Percentiles rank a stretch among this genome's conserved stretches.
phyloP scores from a whole-genome alignment of 495 filamentous ascomycete species.

The Alectoria sarmentosa region DNA sequence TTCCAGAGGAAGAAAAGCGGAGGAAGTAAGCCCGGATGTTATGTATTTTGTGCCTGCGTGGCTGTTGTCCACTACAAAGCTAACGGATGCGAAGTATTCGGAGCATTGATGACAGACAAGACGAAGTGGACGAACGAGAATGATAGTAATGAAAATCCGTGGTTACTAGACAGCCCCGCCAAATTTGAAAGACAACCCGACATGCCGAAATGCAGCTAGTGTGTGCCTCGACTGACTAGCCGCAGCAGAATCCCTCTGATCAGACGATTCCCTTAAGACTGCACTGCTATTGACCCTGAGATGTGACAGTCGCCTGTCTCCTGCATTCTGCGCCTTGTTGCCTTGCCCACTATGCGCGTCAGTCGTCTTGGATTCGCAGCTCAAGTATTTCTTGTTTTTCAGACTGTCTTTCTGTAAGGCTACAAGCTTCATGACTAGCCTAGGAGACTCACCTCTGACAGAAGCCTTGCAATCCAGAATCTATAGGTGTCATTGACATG shows the following conservation, averaged over 20 bases:
- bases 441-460: neutral
- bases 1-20: neutral
- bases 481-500: constrained; percentile 4
- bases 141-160: neutral
- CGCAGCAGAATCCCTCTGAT: neutral
- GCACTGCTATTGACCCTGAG: neutral
- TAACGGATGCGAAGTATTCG: neutral
- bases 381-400: constrained; percentile 11
- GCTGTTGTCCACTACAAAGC: neutral
- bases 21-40: neutral
- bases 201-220: neutral
- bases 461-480: constrained; percentile 3
- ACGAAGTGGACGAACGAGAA: neutral
- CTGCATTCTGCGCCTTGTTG: neutral
- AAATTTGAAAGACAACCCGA: neutral
- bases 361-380: neutral
- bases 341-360: neutral
- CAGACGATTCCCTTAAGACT: neutral
- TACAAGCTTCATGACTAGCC: neutral
- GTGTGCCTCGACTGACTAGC: neutral
- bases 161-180: neutral
- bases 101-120: neutral
- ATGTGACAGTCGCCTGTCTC: neutral
- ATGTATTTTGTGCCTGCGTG: neutral
- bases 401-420: constrained; percentile 3